Conservation (phyloP, 148 eudicot species). For the Nyssa sinensis region DNA sequence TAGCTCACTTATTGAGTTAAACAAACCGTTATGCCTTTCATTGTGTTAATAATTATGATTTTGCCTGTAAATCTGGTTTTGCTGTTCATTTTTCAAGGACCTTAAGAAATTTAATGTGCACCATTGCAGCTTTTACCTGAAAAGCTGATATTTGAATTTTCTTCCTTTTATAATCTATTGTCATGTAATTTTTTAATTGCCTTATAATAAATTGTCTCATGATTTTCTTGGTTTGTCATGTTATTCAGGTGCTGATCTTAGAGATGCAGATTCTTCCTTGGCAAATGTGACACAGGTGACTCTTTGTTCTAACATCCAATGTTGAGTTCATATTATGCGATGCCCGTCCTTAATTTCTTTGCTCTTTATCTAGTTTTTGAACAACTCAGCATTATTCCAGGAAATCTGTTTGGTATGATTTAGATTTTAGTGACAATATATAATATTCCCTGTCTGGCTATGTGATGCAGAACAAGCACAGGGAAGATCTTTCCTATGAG, state of each 20-base stretch:
- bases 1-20: background rate
- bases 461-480: no score
- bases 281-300: slow-evolving; percentile 85
- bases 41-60: background rate
- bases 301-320: background rate
- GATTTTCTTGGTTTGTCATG: slow-evolving; percentile 6
- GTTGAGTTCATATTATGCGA: background rate
- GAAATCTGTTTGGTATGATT: background rate
- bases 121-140: background rate
- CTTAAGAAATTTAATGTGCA: background rate
- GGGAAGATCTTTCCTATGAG: no score
- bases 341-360: background rate
- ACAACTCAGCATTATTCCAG: no score
- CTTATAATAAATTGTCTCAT: background rate
- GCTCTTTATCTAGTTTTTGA: background rate
- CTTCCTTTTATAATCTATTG: background rate
- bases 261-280: slow-evolving; percentile 90
- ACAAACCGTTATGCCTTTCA: background rate
- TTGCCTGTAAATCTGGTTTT: background rate
- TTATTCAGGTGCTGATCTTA: slow-evolving; percentile 82
- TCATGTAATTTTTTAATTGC: background rate
- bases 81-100: background rate
- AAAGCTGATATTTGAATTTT: background rate
- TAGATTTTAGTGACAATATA: no score
- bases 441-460: no score